Percentiles rank a stretch among this genome's conserved stretches.
Evolutionary conservation across 2,329 filamentous ascomycete genomes (phyloP).

Genomic region (Colletotrichum phormii): DNA sequence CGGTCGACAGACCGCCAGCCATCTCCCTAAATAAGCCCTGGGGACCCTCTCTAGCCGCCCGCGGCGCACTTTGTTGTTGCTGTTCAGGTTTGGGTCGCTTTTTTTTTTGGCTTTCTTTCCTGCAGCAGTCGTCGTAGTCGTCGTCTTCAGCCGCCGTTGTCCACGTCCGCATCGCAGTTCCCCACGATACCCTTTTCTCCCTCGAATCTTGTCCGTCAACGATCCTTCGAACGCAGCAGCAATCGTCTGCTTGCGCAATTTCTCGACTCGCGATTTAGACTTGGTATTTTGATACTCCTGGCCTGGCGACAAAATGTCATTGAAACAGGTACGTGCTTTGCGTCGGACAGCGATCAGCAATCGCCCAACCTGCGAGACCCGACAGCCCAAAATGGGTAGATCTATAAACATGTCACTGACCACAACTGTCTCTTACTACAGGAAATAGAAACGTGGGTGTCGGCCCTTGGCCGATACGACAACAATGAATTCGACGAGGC

Average conservation of each 20-base stretch:
- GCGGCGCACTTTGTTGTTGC: constrained; percentile 6
- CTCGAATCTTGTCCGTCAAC: not conserved
- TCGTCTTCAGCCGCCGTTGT: not conserved
- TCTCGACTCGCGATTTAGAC: not conserved
- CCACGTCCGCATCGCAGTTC: constrained; percentile 16
- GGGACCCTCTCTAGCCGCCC: constrained; percentile 37
- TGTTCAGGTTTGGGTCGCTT: constrained; percentile 20
- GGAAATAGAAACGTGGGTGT: constrained; percentile 99
- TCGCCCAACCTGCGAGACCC: not conserved
- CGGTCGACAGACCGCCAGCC: constrained; percentile 31
- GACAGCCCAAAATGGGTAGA: not conserved
- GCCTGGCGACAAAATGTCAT: constrained; percentile 59
- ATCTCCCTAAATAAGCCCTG: constrained; percentile 38
- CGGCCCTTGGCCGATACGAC: constrained; percentile 91
- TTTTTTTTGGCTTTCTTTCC: constrained; percentile 34
- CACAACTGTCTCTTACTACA: constrained; percentile 48
- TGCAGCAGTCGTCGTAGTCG: constrained; percentile 13
- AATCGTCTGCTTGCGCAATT: constrained; percentile 24
- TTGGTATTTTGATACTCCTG: not conserved
- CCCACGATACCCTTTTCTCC: constrained; percentile 27
- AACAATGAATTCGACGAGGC: constrained; percentile 97
- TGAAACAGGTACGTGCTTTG: constrained; percentile 66
- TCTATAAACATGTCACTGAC: constrained; percentile 1
- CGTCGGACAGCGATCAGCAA: not conserved
- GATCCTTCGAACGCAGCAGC: constrained; percentile 26